Base-by-base conservation (phyloP, 192 early-diverging fungal species). In the Endogone sp. region DNA sequence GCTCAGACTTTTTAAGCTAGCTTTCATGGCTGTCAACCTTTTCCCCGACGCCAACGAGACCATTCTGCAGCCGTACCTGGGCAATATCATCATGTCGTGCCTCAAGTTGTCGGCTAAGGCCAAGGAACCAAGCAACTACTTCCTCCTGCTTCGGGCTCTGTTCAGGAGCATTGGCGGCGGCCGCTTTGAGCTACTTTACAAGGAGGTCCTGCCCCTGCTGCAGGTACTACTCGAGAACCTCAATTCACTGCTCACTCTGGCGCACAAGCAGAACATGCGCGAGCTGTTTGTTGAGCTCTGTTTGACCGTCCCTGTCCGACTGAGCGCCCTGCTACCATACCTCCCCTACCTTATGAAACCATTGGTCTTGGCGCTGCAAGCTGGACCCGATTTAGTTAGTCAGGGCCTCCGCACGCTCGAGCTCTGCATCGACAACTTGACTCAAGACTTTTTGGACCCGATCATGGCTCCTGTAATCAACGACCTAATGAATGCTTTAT, bases 251-350 rank as follows among this genome's bases (percentile, higher is more conserved):
- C 80, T 90, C 3, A 89, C 93, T 0, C 68, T 88, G 8, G 91
- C 95, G 8, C 88, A 92, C 65, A 90, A 92, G 62, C 88, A 85
- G 68, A 88, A 89, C 27, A 92, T 97, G 89, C 87, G 90, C 49
- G 96, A 98, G 71, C 81, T 99, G n/a, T 98, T 97, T 84, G 94
- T 98, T 29, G 97, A 99, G 70, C 86, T 99, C 2, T 98, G 95
- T 76, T 75, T 99, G 62, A 97, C 96, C 0, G 95, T 99, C 0
- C 98, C 98, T 20, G 97, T 99, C 11, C 88, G 97, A 0, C 79
- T 99, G 29, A 95, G 92, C 68, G 95, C 94, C 1, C 77, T 99
- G 25, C 83, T 99, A 4, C 97, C 97, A 0, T 95, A 95, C 56
- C 81, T 99, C 29, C 90, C 92, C 29, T 92, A 92, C 65, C 73